Base-by-base conservation (phyloP, 768 basidiomycete genomes). In the Baorangia bicolor region DNA sequence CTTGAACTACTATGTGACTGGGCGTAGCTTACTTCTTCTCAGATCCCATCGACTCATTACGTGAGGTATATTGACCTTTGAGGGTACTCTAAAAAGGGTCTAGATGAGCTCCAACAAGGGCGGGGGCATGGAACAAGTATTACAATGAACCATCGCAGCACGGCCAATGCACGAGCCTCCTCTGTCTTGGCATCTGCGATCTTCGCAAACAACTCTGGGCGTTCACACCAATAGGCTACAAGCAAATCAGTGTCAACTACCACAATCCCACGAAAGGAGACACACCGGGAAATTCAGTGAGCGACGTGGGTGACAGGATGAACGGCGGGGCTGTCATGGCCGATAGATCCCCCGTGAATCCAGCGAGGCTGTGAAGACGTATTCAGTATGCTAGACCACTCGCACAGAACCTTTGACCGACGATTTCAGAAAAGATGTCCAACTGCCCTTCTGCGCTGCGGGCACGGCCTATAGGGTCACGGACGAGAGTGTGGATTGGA, bases 61-160 rank as follows among this genome's bases (percentile, higher is more conserved):
- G 79, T 18, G 92, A 92, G 39, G 91, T 98, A 70, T 94, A 94
- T 67, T 97, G 94, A 14, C 93, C 95, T 70, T 94, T 97, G 48
- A 99, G 81, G 0, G 96, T 99, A 65, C 87, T 87, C 88, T 89
- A 55, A 16, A 40, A 31, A 53, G 23, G 20, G 30, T 23, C n/a
- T 38, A 20, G 21, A 44, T 63, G 51, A 63, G 43, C 41, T 47
- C 35, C 25, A 9, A 41, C 28, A 16, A 50, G 27, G 20, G 7
- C 39, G 33, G 11, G 28, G 43, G 30, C 18, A 23, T 14, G 28
- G 28, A 20, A 40, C n/a, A 21, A 42, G 54, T 30, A 43, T 61
- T 62, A 91, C 88, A 66, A 99, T 90, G 75, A 98, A 99, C 96
- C 96, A 99, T 64, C 81, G 84, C 42, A 98, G 79, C n/a, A 98